These are phyloP conservation scores for Pulveroboletus sp. DNA, from an alignment of 768 basidiomycete species.

Conservation along the genomic window DNA sequence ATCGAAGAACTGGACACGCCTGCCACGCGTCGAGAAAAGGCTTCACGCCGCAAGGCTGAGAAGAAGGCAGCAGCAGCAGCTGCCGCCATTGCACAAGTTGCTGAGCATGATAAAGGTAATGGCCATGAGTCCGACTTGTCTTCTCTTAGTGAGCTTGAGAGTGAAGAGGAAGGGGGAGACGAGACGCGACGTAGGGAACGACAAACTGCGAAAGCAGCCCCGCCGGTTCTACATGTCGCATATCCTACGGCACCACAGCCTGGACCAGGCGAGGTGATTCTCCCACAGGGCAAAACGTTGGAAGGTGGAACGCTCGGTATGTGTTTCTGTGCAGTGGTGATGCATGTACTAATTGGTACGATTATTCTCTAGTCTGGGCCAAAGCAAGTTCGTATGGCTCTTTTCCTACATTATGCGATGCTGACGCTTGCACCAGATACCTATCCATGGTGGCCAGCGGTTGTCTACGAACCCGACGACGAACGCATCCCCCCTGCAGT, in stretches of 20 bases:
- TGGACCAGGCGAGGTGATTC: constrained; percentile 32
- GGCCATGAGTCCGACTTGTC: constrained; percentile 43
- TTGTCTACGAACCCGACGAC: constrained; percentile 65
- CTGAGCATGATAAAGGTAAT: constrained; percentile 8
- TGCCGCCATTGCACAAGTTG: constrained; percentile 6
- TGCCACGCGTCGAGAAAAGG: constrained; percentile 59
- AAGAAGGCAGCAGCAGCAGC: constrained; percentile 29
- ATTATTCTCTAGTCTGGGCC: constrained; percentile 73
- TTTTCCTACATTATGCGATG: neutral
- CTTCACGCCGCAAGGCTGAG: constrained; percentile 43
- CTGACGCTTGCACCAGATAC: constrained; percentile 45
- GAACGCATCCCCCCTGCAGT: constrained; percentile 47
- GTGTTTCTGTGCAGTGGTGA: constrained; percentile 13
- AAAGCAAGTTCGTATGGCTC: constrained; percentile 54
- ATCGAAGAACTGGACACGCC: constrained; percentile 76
- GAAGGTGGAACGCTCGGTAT: constrained; percentile 66
- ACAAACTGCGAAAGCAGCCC: neutral
- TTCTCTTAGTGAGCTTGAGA: constrained; percentile 44
- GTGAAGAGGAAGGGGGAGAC: constrained; percentile 21
- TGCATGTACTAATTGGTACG: neutral
- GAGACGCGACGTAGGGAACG: constrained; percentile 6
- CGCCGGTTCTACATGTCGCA: constrained; percentile 5
- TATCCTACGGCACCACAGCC: constrained; percentile 8
- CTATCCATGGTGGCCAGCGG: constrained; percentile 88
- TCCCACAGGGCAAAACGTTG: constrained; percentile 36